Evolutionary conservation across 2,329 filamentous ascomycete genomes (phyloP).

Genomic region (Trichophaea hybrida): DNA sequence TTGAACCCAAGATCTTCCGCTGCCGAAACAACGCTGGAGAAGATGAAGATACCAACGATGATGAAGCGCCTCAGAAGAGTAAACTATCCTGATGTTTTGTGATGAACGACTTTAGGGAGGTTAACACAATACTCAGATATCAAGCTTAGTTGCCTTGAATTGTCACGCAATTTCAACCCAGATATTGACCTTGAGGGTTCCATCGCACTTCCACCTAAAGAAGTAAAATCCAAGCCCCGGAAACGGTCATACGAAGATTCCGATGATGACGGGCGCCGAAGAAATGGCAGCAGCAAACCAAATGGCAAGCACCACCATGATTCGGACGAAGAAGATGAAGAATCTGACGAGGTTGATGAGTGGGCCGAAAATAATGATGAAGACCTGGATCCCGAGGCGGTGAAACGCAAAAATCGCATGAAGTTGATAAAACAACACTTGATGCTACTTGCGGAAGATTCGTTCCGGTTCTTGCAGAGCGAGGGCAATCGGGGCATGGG

Average conservation of each 20-base stretch:
- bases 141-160: constrained; percentile 26
- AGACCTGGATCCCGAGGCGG: constrained; percentile 32
- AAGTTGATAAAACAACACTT: constrained; percentile 32
- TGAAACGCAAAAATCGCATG: constrained; percentile 45
- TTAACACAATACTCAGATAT: constrained; percentile 12
- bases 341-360: constrained; percentile 30
- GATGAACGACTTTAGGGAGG: background rate
- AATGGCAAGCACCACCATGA: constrained; percentile 27
- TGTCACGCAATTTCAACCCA: constrained; percentile 22
- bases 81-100: background rate
- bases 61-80: constrained; percentile 14
- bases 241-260: constrained; percentile 14
- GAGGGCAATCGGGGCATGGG: constrained; percentile 48
- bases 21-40: constrained; percentile 38
- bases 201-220: constrained; percentile 21
- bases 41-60: constrained; percentile 23
- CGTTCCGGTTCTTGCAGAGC: constrained; percentile 52
- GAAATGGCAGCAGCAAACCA: constrained; percentile 6
- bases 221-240: constrained; percentile 9
- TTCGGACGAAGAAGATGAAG: constrained; percentile 26
- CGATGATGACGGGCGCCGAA: constrained; percentile 3
- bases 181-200: constrained; percentile 26
- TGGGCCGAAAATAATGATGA: constrained; percentile 32
- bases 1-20: constrained; percentile 53
- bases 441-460: constrained; percentile 51